Evolutionary conservation across 306 rosid genomes (phyloP), one percentile per base, ranked within the genome.

Genomic region (Begonia loranthoides): DNA sequence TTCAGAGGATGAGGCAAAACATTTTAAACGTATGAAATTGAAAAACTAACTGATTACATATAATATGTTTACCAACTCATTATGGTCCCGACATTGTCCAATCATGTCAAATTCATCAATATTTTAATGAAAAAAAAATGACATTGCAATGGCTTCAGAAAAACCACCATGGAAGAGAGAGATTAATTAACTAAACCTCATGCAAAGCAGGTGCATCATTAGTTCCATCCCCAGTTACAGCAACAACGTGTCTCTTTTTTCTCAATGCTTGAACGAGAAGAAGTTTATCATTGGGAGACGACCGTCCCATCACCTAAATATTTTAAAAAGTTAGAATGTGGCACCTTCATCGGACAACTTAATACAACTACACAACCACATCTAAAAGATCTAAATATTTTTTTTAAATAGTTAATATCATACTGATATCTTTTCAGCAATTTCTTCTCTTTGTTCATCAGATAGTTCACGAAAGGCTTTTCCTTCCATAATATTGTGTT

Each of bases 201-300:
- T 87, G 94, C 10, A 87, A 66, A 33, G 96, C 96, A 14, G 94
- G 94, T 62, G 96, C 96, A 68, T 87, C 94, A 66, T 87, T 83
- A 17, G 96, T 80, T 69, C 96, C 96, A 66, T 87, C 94, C 56
- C 96, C 96, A 45, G 92, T 87, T 38, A 83, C 96, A 48, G 96
- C 96, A 67, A 87, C 94, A 61, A 87, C 81, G 44, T 76, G 85
- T 47, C 79, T 81, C 58, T 54, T 74, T 66, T 69, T 87, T 73
- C 83, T 80, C 73, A 87, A 69, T 45, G 94, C 80, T 87, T 87
- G 94, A 76, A 83, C 96, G 53, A 87, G 94, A 61, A 87, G 57
- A 74, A 87, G 94, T 73, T 83, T 83, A 68, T 87, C 96, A 70
- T 68, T 80, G 24, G 96, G 94, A 49, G 94, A 87, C 17, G 96